Evolutionary conservation across 140 eudicot genomes (phyloP).

Genomic region (Artemisia princeps): DNA sequence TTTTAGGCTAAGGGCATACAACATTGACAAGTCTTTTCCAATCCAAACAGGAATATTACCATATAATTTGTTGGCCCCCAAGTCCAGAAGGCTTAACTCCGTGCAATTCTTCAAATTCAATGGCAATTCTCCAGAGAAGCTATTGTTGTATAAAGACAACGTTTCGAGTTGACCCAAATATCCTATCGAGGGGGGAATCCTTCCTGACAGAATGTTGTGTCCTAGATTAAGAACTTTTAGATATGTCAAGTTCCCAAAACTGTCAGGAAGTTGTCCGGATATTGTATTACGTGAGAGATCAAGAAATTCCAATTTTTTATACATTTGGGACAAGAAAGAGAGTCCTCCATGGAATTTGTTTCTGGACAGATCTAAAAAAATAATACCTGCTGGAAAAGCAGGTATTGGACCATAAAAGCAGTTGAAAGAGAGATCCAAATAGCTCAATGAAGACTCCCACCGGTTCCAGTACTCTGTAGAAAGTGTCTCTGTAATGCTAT

Average conservation of each 20-base stretch:
- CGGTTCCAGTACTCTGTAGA: no score
- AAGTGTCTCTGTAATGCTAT: no score
- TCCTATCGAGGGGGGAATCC: neutral
- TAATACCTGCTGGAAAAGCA: neutral
- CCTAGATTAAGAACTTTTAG: neutral
- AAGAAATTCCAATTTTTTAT: neutral
- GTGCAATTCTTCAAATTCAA: neutral
- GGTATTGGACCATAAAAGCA: constrained; percentile 21
- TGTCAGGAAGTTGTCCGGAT: neutral
- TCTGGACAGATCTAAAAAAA: neutral
- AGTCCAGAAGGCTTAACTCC: no score
- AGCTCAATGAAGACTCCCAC: no score
- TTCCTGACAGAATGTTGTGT: constrained; percentile 4
- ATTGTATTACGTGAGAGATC: neutral
- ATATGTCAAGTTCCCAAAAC: neutral
- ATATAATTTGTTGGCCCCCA: no score
- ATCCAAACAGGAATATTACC: no score
- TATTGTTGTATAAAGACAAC: neutral
- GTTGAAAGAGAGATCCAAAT: neutral
- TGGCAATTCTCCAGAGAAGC: neutral
- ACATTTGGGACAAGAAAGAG: neutral
- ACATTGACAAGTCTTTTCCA: no score
- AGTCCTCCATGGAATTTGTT: neutral
- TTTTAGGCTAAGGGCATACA: neutral
- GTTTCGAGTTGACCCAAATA: neutral